Evolutionary conservation across 768 basidiomycete species (phyloP).

Genomic region (Polyporus arcularius): DNA sequence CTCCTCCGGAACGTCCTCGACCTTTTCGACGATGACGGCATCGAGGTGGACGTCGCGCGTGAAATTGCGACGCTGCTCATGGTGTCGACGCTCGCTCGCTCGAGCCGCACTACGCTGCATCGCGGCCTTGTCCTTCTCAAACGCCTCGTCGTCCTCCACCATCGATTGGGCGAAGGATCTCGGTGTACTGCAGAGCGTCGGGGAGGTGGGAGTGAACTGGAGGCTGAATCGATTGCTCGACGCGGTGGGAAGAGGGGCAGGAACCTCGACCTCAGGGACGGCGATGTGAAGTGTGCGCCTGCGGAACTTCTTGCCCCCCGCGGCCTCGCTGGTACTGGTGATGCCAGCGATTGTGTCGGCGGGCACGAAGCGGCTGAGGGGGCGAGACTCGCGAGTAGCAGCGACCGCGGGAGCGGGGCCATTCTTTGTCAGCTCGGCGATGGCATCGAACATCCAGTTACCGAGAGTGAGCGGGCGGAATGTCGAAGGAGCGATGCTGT

Average conservation of each 20-base stretch:
- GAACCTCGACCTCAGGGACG: conserved; percentile 32
- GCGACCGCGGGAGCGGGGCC: conserved; percentile 26
- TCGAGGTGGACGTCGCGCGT: conserved; percentile 25
- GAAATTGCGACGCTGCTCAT: conserved; percentile 33
- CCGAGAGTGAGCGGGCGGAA: conserved; percentile 63
- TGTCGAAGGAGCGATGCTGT: conserved; percentile 41
- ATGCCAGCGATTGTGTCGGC: conserved; percentile 31
- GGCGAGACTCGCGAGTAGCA: conserved; percentile 25
- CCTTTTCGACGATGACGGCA: conserved; percentile 27
- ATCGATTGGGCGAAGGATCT: conserved; percentile 26
- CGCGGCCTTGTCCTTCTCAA: conserved; percentile 45
- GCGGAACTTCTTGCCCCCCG: conserved; percentile 27
- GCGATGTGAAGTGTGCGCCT: conserved; percentile 44
- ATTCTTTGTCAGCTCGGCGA: conserved; percentile 60
- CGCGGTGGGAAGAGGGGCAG: conserved; percentile 37
- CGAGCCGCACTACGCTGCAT: conserved; percentile 28
- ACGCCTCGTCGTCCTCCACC: conserved; percentile 40
- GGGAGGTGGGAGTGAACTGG: conserved; percentile 65
- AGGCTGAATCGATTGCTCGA: conserved; percentile 50
- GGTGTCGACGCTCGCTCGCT: conserved; percentile 29
- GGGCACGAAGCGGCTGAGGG: conserved; percentile 40
- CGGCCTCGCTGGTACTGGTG: conserved; percentile 1
- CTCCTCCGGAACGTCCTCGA: conserved; percentile 24
- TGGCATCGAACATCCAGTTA: conserved; percentile 86
- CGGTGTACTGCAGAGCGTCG: conserved; percentile 37